Evolutionary conservation across 2,329 filamentous ascomycete species (phyloP).

Genomic region (Colletotrichum aenigma): DNA sequence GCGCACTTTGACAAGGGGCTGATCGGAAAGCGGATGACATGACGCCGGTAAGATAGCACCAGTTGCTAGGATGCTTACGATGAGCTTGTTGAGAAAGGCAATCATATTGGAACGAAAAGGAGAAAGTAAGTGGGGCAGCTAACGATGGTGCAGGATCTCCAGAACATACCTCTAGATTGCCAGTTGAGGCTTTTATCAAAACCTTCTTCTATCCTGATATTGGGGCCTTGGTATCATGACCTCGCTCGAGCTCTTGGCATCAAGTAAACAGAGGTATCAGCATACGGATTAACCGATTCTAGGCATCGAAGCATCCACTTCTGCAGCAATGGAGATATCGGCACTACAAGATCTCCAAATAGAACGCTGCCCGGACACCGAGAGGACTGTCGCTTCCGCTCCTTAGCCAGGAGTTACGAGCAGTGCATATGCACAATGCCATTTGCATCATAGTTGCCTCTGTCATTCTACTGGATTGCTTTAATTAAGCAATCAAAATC

Average conservation of each 20-base stretch:
- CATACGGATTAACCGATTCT: neutral
- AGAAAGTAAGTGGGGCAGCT: neutral
- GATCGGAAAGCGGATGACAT: neutral
- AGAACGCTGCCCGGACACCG: neutral
- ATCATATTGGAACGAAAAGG: neutral
- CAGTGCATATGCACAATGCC: neutral
- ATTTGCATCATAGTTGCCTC: neutral
- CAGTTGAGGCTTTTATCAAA: neutral
- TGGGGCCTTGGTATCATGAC: neutral
- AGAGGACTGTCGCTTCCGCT: neutral
- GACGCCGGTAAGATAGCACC: neutral
- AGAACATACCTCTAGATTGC: neutral
- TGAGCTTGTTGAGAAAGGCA: neutral
- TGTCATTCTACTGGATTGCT: neutral
- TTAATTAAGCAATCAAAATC: neutral
- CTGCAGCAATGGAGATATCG: neutral
- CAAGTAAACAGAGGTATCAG: neutral
- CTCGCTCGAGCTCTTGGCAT: neutral
- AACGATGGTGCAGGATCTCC: fast-evolving
- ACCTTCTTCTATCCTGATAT: neutral
- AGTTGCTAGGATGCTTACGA: neutral
- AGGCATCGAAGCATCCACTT: neutral
- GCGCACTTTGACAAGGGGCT: neutral
- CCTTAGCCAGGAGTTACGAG: neutral
- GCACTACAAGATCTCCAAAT: neutral